Conservation (phyloP, 129 eudicot species). For the Flaveria brownii region DNA sequence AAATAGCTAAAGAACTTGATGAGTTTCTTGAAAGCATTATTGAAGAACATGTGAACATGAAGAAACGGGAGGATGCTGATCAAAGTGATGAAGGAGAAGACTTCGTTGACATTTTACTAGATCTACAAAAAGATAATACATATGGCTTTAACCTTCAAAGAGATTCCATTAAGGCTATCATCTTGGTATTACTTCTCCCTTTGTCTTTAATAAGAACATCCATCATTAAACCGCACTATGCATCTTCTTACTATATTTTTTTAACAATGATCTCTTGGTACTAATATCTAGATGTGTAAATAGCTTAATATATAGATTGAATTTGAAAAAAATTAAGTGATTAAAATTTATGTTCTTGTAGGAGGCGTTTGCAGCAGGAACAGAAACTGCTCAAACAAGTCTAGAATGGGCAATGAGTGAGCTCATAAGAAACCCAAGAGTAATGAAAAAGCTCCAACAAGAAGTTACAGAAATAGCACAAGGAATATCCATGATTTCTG, state of each 20-base stretch:
- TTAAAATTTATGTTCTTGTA: background rate
- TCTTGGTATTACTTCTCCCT: background rate
- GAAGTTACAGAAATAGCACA: background rate
- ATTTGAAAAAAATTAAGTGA: background rate
- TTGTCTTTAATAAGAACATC: background rate
- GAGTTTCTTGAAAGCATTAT: slow-evolving; percentile 3
- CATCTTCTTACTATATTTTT: no score
- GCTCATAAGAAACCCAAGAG: background rate
- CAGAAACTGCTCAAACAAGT: background rate
- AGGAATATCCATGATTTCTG: slow-evolving; percentile 3
- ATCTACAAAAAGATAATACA: background rate
- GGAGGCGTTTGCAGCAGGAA: slow-evolving; percentile 3
- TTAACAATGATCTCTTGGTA: background rate
- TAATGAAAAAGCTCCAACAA: background rate
- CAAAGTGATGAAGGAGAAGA: slow-evolving; percentile 3
- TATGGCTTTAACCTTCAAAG: background rate
- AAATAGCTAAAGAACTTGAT: background rate
- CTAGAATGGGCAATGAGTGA: slow-evolving; percentile 8
- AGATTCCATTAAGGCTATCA: background rate
- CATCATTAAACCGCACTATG: no score
- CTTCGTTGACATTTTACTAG: slow-evolving; percentile 10
- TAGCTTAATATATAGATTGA: no score
- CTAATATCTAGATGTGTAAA: no score
- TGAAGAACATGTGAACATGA: slow-evolving; percentile 10
- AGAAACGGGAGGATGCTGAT: background rate